Evolutionary conservation across 768 basidiomycete species (phyloP), one percentile per base, ranked within the genome.

Genomic region (Suillus subalutaceus): DNA sequence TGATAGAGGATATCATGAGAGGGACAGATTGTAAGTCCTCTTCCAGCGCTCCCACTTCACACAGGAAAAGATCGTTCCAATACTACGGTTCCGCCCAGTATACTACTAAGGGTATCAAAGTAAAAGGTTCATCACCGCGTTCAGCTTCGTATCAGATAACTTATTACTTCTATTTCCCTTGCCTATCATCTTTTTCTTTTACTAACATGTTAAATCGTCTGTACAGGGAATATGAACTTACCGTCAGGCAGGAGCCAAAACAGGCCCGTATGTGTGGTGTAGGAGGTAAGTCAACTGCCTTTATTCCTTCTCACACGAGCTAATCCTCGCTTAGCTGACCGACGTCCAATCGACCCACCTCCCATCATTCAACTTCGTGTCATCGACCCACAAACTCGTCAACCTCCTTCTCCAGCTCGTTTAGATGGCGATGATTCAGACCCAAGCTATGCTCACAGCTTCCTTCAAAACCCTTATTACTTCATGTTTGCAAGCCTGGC

Each of bases 331-430:
- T 62, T 79, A 92, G 95, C 94, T 64, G 96, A 97, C 84, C 86
- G 96, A n/a, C 85, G 96, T 44, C 96, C 96, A 3, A 95, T 98
- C 74, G 96, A 98, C 82, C 96, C 96, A 0, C 95, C 96, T 1
- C 96, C 96, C 20, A 96, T 98, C 79, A 89, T 98, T n/a, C 94
- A 97, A 77, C 88, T 98, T 9, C 89, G 91, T 63, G 93, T 97
- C 63, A 83, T 93, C 71, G 91, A 95, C 79, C 89, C 87, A 10
- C 72, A 79, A 35, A 73, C 77, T 40, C 80, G 75, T 37, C 74
- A 74, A 32, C 76, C 74, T 0, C 77, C 77, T 13, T 69, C 70
- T 12, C 66, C 74, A 0, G 65, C 70, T 4, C 75, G 78, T 7
- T 69, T 72, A 41, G 77, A 76, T 35, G 71, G 78, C 20, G 78